Evolutionary conservation across 2,329 filamentous ascomycete species (phyloP), one percentile per base, ranked within the genome.

Genomic region (Cordyceps militaris): DNA sequence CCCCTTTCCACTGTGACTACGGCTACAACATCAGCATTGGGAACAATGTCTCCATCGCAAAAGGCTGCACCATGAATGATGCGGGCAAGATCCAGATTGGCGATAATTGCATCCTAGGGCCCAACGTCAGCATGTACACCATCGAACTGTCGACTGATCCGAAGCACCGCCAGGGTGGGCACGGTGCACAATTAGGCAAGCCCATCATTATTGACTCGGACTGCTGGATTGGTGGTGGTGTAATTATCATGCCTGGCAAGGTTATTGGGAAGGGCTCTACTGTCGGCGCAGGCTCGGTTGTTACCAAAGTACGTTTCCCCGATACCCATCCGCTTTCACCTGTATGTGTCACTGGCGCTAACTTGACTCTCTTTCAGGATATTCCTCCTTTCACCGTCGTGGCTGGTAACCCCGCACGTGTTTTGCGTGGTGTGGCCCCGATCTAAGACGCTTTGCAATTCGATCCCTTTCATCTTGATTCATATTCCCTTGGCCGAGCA

Each of bases 21-120:
- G 94, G 94, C 0, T 97, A 96, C 74, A 97, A 99, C 70, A 88
- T 97, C 65, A 82, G 82, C 49, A 88, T 99, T 63, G 92, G 89
- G 13, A 87, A 92, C 64, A 86, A 94, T 62, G 90, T 95, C 3
- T 82, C 86, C 57, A 88, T 99, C 63, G 89, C 88, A 19, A 82
- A 89, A 57, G 88, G 90, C 66, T 97, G 92, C 71, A 86, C 85
- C 26, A 87, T 97, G 67, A 84, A 92, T 57, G 94, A 99, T 69
- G 86, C 91, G n/a, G 88, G 86, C 68, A 80, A 86, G 62, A 88
- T 97, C 60, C 84, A 78, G 48, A 91, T 97, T 66, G 92, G 92
- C 3, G 83, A 89, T 61, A 84, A 89, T 59, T 85, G 83, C 53
- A 81, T 87, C 67, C 86, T 92, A 62, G 91, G 91, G 2, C 88